These are phyloP conservation scores for Endoconidiophora polonica DNA, from an alignment of 2,329 filamentous ascomycete genomes.

Conservation along the genomic window DNA sequence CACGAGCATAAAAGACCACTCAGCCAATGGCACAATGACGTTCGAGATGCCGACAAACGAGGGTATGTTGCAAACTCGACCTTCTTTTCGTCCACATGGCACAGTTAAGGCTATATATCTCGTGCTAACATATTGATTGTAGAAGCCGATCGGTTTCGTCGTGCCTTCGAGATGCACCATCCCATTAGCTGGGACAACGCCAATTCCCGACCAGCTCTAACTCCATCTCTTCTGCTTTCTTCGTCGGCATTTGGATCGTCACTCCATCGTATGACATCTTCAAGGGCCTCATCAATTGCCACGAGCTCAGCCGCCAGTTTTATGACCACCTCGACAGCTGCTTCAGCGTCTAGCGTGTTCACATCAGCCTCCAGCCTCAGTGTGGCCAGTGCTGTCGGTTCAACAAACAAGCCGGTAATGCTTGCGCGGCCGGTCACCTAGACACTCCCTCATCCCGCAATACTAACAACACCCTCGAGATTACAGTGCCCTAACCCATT, in stretches of 20 bases:
- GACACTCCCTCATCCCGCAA: not conserved
- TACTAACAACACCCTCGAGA: not conserved
- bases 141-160: constrained; percentile 10
- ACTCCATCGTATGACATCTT: constrained; percentile 5
- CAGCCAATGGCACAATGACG: constrained; percentile 1
- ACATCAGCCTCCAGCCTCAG: constrained; percentile 8
- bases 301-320: constrained; percentile 8
- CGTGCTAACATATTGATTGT: not conserved
- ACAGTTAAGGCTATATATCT: not conserved
- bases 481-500: not conserved
- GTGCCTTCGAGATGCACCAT: constrained; percentile 11
- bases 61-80: not conserved
- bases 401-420: not conserved
- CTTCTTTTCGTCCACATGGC: not conserved
- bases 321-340: constrained; percentile 8
- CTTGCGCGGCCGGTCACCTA: not conserved
- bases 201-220: constrained; percentile 8
- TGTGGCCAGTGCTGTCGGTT: not conserved
- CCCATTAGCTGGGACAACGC: constrained; percentile 9
- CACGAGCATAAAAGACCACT: constrained; percentile 4
- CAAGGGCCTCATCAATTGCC: constrained; percentile 6
- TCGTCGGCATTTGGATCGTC: constrained; percentile 8
- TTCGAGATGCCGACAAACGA: constrained; percentile 9
- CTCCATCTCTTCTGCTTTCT: constrained; percentile 10
- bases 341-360: constrained; percentile 5